These are phyloP conservation scores for Didymella arachidicola DNA, from an alignment of 2,329 filamentous ascomycete species.

Conservation along the genomic window DNA sequence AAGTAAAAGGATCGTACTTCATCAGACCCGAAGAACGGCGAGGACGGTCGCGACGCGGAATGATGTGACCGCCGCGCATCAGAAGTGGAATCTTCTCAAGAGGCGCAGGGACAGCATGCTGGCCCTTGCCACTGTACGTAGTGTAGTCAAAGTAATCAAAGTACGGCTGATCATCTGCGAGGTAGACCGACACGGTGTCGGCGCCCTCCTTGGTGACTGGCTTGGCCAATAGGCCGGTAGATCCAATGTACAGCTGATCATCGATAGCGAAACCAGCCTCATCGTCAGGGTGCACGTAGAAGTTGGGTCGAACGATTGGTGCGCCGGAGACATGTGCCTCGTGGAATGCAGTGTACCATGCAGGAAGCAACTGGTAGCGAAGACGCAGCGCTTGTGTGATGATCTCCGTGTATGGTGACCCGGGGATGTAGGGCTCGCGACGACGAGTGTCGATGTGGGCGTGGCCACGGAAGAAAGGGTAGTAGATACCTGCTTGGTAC, in stretches of 20 bases:
- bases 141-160: slow-evolving; percentile 96
- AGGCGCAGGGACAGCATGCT: slow-evolving; percentile 76
- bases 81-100: slow-evolving; percentile 87
- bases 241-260: slow-evolving; percentile 90
- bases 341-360: slow-evolving; percentile 98
- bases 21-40: slow-evolving; percentile 86
- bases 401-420: slow-evolving; percentile 84
- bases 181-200: slow-evolving; percentile 77
- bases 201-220: slow-evolving; percentile 83
- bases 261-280: slow-evolving; percentile 89
- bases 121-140: slow-evolving; percentile 74
- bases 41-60: slow-evolving; percentile 87
- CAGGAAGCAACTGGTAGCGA: slow-evolving; percentile 86
- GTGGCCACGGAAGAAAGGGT: slow-evolving; percentile 97
- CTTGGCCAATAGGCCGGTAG: slow-evolving; percentile 89
- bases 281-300: slow-evolving; percentile 87
- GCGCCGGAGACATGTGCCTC: slow-evolving; percentile 82
- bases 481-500: slow-evolving; percentile 97
- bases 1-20: slow-evolving; percentile 93
- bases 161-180: slow-evolving; percentile 88
- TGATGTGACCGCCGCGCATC: slow-evolving; percentile 91
- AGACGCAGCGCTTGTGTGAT: slow-evolving; percentile 87
- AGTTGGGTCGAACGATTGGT: slow-evolving; percentile 90
- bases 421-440: slow-evolving; percentile 88
- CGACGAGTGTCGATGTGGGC: slow-evolving; percentile 96